Base-by-base conservation (phyloP, 345 rosid genomes). In the Linum usitatissimum region DNA sequence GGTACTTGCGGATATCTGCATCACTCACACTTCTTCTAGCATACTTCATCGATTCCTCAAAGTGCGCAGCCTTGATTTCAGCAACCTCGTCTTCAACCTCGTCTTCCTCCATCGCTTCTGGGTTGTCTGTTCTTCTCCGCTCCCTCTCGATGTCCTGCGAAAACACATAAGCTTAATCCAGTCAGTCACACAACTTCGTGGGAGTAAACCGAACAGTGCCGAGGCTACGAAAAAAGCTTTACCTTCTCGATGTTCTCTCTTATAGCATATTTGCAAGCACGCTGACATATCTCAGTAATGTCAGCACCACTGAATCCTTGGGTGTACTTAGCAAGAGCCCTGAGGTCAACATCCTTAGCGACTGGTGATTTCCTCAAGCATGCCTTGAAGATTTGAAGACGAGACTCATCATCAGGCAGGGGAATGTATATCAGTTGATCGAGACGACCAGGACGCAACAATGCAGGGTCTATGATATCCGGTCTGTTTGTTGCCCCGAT, bases 201-300 rank as follows among this genome's bases (percentile, higher is more conserved):
- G n/a, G 30, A 9, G 13, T 18, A 19, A n/a, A n/a, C 15, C 19
- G 3, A 10, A n/a, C 7, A 19, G 59, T 6, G 21, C 13, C 21
- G 4, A 55, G 23, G 30, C 8, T 34, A 55, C 6, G 23, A 20
- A 55, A 20, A 55, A 18, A 3, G n/a, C 14, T 21, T 18, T 55
- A 55, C 59, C 59, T 55, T 55, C 59, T 55, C 59, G 9, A 55
- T 55, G 30, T 55, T 55, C 59, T 55, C 59, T 9, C 59, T 55
- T 18, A 55, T 55, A 28, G 59, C 59, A 55, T 55, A 55, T 19
- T 55, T 55, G 30, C 59, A 55, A 18, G 59, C 59, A 6, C 59
- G 59, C 59, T 55, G 59, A 19, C 59, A 55, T 6, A 55, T 55
- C 28, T 55, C 59, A 6, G 59, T 55, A 28, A 55, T 55, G 7